Percentiles rank a stretch among this genome's conserved stretches.
Conservation (phyloP, 2,329 filamentous ascomycete species). For the Bisporella sp. region DNA sequence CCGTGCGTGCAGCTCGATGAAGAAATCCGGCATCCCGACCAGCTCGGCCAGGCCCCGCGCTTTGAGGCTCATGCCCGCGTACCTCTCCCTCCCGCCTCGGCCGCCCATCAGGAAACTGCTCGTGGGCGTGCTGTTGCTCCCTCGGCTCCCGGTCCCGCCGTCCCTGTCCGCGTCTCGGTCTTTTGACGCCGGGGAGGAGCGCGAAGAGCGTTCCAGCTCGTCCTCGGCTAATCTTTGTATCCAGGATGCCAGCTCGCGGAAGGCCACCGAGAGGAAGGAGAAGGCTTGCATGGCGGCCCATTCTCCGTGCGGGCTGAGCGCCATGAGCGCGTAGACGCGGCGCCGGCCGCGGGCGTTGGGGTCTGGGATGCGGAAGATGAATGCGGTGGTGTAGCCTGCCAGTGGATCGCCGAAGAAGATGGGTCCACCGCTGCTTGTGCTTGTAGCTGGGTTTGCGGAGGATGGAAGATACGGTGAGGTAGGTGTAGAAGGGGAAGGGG, state of each 20-base stretch:
- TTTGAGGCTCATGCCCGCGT: slow-evolving; percentile 44
- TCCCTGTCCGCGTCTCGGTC: slow-evolving; percentile 2
- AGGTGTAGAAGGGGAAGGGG: slow-evolving; percentile 31
- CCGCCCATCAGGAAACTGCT: slow-evolving; percentile 22
- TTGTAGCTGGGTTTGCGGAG: slow-evolving; percentile 30
- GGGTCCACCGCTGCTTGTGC: slow-evolving; percentile 52
- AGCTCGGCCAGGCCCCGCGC: slow-evolving; percentile 58
- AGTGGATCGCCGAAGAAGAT: slow-evolving; percentile 62
- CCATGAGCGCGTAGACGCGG: slow-evolving; percentile 62
- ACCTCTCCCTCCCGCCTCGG: slow-evolving; percentile 16
- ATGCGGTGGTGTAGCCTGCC: slow-evolving; percentile 62
- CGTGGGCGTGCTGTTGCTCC: slow-evolving; percentile 13
- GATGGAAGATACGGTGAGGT: slow-evolving; percentile 26
- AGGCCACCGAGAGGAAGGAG: slow-evolving; percentile 52
- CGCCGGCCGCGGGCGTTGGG: slow-evolving; percentile 61
- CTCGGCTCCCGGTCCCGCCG: slow-evolving; percentile 2
- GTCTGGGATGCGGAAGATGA: slow-evolving; percentile 64
- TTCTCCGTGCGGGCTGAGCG: slow-evolving; percentile 58
- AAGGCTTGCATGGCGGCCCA: slow-evolving; percentile 60
- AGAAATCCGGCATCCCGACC: slow-evolving; percentile 60
- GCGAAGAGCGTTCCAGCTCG: slow-evolving; percentile 44
- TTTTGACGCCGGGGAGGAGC: background rate
- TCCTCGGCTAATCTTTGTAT: slow-evolving; percentile 58
- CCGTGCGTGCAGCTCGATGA: slow-evolving; percentile 56
- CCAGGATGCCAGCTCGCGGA: slow-evolving; percentile 58